Evolutionary conservation across 2,329 filamentous ascomycete species (phyloP), one percentile per base, ranked within the genome.

Genomic region (Eurotiales sp.): DNA sequence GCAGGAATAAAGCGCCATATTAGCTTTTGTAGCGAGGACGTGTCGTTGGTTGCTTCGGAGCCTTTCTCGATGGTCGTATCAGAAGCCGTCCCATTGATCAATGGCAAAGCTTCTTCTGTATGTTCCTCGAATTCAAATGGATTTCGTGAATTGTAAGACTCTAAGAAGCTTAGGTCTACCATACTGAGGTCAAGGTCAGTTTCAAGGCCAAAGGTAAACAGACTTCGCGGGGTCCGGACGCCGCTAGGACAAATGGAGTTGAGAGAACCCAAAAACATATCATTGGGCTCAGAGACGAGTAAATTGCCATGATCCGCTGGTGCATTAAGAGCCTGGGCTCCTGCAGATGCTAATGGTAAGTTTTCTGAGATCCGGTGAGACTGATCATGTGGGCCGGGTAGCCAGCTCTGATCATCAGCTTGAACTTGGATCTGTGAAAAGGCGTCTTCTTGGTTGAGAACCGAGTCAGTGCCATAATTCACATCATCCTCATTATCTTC

Each of bases 1-100:
- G 59, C 63, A 2, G 66, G 66, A 2, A 61, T 55, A 25, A 69
- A 69, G 3, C 58, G 58, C 66, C 65, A 69, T 12, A 62, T 56
- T 0, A 58, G 58, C 8, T 63, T 56, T 1, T 58, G 57, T 2
- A 63, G 54, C 43, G 12, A 59, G 50, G 1, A 52, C 34, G 34
- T 54, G 27, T 55, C 53, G 21, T 55, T 51, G 2, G 43, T 36
- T 8, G 5, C 17, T 25, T 21, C 27, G 8, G 30, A 22, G 8
- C 56, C 11, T 37, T 39, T 23, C 11, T 21, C 25, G 27, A 40
- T 15, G 34, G 22, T 41, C 10, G 30, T 17, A n/a, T 40, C 45
- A 4, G 45, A 22, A 2, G 45, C 39, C 14, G 22, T 40, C 15
- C 29, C 45, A 40, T 15, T 47, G 8, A 17, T 22, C 27, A 51